phyloP scores from a whole-genome alignment of 345 rosid genomes.

The Eucalyptus virginea region DNA sequence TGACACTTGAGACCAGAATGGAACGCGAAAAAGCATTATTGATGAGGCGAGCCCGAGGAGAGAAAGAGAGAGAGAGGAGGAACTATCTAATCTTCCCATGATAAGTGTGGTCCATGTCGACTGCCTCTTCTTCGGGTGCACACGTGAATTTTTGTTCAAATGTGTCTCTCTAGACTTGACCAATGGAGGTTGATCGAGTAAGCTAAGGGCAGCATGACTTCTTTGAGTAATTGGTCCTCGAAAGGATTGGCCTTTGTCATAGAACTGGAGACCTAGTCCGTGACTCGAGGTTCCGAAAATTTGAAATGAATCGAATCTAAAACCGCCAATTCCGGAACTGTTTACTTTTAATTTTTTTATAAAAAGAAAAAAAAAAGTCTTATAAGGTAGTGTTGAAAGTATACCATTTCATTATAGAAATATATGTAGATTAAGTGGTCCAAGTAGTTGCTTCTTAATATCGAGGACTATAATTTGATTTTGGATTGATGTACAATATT shows the following conservation, averaged over 20 bases:
- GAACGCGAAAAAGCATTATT: not conserved
- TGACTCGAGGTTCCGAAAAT: not conserved
- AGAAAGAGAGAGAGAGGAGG: not conserved
- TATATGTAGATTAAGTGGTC: not conserved
- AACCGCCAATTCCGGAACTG: accelerated
- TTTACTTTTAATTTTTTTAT: accelerated
- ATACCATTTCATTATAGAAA: not conserved
- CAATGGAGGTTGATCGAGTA: not conserved
- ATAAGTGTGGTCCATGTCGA: not conserved
- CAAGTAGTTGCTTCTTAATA: not conserved
- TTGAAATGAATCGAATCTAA: not conserved
- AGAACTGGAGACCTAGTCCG: accelerated
- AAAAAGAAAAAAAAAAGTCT: accelerated
- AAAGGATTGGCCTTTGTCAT: too few relatives aligned
- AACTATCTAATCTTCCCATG: not conserved
- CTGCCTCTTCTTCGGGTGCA: not conserved
- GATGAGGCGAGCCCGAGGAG: not conserved
- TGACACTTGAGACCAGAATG: not conserved
- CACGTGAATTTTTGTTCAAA: not conserved
- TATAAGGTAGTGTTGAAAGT: not conserved
- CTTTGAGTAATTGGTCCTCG: not conserved
- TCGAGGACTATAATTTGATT: not conserved
- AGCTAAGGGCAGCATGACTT: not conserved
- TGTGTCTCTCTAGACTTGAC: not conserved
- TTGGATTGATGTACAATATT: not conserved